Evolutionary conservation across 192 early-diverging fungal genomes (phyloP).

Genomic region (Mortierella antarctica): DNA sequence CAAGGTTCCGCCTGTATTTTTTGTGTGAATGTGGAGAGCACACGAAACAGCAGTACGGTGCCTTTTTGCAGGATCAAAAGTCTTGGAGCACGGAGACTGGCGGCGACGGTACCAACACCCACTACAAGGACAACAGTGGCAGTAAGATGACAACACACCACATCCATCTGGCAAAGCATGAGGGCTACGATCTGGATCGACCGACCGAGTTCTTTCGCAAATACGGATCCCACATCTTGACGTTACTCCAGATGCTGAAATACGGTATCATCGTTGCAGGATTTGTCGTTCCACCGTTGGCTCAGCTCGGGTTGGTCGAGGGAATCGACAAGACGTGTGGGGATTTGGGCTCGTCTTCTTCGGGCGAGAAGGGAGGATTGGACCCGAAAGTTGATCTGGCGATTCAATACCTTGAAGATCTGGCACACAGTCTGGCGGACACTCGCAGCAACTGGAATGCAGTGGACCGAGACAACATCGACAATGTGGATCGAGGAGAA

Average conservation of each 20-base stretch:
- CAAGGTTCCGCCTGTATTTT: slow-evolving; percentile 18
- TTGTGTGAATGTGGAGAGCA: slow-evolving; percentile 40
- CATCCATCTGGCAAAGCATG: slow-evolving; percentile 34
- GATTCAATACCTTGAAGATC: slow-evolving; percentile 25
- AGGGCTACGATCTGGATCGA: slow-evolving; percentile 37
- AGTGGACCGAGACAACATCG: background rate
- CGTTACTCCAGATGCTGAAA: slow-evolving; percentile 36
- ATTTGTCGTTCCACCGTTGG: slow-evolving; percentile 23
- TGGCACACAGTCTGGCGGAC: background rate
- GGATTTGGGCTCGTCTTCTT: too few species aligned
- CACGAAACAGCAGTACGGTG: background rate
- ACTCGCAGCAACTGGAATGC: background rate
- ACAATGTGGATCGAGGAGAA: background rate
- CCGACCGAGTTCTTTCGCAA: slow-evolving; percentile 33
- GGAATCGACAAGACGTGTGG: slow-evolving; percentile 9
- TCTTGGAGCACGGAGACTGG: background rate
- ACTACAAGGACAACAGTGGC: background rate
- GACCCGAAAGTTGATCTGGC: slow-evolving; percentile 31
- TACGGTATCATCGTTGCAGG: slow-evolving; percentile 22
- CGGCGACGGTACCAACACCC: background rate
- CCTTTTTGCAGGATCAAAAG: background rate
- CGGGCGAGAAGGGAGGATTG: background rate
- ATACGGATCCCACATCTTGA: slow-evolving; percentile 24
- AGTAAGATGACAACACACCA: slow-evolving; percentile 5
- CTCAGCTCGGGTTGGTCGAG: slow-evolving; percentile 2